Evolutionary conservation across 768 basidiomycete genomes (phyloP), one percentile per base, ranked within the genome.

Genomic region (Hysterangium stoloniferum): DNA sequence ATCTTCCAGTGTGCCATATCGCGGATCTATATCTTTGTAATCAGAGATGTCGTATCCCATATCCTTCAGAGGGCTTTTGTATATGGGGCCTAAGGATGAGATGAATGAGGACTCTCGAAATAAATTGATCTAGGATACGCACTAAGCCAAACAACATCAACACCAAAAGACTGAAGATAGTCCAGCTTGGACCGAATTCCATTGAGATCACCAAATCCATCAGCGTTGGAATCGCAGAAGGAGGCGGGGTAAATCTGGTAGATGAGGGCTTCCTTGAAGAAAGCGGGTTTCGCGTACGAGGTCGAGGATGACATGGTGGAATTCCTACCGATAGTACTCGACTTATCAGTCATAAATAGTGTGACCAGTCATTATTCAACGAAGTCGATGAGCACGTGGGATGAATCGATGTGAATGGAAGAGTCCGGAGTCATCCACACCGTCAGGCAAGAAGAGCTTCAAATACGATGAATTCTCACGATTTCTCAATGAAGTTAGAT

Each of bases 211-310:
- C 85, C 84, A 33, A 78, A 62, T 0, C 83, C 85, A 60, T 82
- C 80, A 1, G 77, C 81, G 53, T 80, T 84, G n/a, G 80, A 76
- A 59, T 86, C 84, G 48, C 69, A 73, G 69, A 84, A 86, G 0
- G 81, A 84, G 45, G 77, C 66, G 1, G 83, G 83, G 59, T 84
- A 84, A 61, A 86, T 82, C 62, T 84, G 82, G 65, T 83, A 83
- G 19, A 84, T 67, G 27, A 71, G 61, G 3, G 74, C 74, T 15
- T 71, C 68, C 57, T 81, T 80, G 37, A 51, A 51, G 12, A 31
- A 31, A 42, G 49, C 31, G 15, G 60, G 56, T 59, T 59, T 57
- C 56, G 7, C 54, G 37, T 24, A 53, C 54, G 6, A 1, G 27
- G 44, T 15, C 11, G 44, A 17, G n/a, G n/a, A n/a, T n/a, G n/a